Evolutionary conservation across 2,329 filamentous ascomycete genomes (phyloP).

Genomic region (Lasiodiplodia hormozganensis): DNA sequence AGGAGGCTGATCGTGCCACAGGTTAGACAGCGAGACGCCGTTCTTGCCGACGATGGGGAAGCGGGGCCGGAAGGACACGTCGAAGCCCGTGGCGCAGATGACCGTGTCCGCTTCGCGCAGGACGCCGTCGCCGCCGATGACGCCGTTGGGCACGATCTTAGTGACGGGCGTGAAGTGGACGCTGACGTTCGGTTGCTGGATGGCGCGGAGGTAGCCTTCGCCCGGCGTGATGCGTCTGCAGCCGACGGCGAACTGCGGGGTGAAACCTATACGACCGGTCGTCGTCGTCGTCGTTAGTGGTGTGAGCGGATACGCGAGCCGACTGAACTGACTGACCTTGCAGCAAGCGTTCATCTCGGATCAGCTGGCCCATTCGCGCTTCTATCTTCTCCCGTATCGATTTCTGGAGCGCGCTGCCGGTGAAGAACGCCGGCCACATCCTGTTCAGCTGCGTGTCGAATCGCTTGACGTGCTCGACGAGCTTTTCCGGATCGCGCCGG

Average conservation of each 20-base stretch:
- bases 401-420: conserved; percentile 31
- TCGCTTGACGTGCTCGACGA: conserved; percentile 57
- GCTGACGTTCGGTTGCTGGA: conserved; percentile 41
- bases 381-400: no score
- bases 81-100: conserved; percentile 27
- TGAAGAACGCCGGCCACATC: conserved; percentile 34
- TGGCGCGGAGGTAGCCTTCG: conserved; percentile 42
- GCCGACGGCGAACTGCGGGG: conserved; percentile 50
- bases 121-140: conserved; percentile 39
- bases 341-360: no score
- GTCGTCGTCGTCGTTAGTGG: no score
- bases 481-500: conserved; percentile 51
- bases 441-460: conserved; percentile 56
- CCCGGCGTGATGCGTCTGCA: conserved; percentile 43
- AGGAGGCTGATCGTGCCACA: conserved; percentile 47
- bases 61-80: conserved; percentile 37
- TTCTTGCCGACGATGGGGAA: conserved; percentile 46
- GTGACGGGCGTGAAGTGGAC: conserved; percentile 36
- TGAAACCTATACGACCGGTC: conserved; percentile 51
- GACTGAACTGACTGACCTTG: no score
- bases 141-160: conserved; percentile 39
- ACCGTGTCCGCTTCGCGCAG: conserved; percentile 38
- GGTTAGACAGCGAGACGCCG: no score
- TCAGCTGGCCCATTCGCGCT: no score
- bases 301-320: no score